These are phyloP conservation scores for Adansonia grandidieri DNA, from an alignment of 441 rosid species.

Conservation along the genomic window DNA sequence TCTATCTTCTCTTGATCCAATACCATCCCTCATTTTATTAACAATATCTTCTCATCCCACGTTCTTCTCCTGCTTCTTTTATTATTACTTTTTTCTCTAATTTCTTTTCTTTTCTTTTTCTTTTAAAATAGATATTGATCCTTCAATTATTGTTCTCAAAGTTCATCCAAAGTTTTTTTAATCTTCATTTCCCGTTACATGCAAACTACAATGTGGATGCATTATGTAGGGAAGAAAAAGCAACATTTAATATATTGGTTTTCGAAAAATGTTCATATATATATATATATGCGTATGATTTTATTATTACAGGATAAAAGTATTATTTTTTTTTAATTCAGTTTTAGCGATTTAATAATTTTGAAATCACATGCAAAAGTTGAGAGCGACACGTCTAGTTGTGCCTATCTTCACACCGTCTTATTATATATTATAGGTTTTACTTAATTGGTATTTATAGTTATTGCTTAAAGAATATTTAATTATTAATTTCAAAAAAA, in stretches of 20 bases:
- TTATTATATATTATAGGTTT: too few relatives aligned
- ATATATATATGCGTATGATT: too few relatives aligned
- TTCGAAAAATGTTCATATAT: neutral
- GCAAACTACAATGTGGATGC: neutral
- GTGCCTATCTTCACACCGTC: neutral
- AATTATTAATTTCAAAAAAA: too few relatives aligned
- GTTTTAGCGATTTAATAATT: neutral
- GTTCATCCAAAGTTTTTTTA: neutral
- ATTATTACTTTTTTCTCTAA: neutral
- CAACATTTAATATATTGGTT: neutral
- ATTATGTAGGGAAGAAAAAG: constrained; percentile 20
- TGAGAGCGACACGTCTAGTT: neutral
- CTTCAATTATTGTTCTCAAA: constrained; percentile 32
- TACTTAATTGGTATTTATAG: too few relatives aligned
- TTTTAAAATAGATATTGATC: too few relatives aligned
- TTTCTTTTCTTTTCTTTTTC: too few relatives aligned
- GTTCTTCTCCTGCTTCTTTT: constrained; percentile 28
- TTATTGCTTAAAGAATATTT: too few relatives aligned
- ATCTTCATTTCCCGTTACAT: too few relatives aligned
- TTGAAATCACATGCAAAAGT: neutral
- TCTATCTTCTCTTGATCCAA: neutral
- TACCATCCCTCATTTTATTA: constrained; percentile 16
- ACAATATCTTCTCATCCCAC: constrained; percentile 39
- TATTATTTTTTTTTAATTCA: too few relatives aligned
- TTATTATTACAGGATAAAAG: too few relatives aligned